Evolutionary conservation across 371 early-diverging fungal genomes (phyloP), one percentile per base, ranked within the genome.

Genomic region (Haplosporangium sp.): DNA sequence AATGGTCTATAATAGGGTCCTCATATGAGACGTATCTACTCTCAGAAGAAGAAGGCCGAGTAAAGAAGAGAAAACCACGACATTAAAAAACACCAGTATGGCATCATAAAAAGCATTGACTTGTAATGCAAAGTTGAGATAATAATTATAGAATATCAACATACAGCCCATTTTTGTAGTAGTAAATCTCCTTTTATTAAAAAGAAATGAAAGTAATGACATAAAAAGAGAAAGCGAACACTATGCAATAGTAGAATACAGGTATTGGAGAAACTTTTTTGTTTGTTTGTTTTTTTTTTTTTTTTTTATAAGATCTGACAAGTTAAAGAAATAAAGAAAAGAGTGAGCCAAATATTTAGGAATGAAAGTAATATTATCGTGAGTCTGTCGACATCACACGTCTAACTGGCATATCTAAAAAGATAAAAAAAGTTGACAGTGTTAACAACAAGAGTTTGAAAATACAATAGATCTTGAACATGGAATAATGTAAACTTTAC

Each of bases 21-120:
- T 52, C 85, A 84, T 55, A 84, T 86, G 84, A 63, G 47, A 20
- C 74, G 83, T 61, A 77, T 86, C 35, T 86, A 85, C 76, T 76
- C 85, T 47, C 53, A 72, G 35, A 79, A 79, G 73, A 53, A 50
- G 38, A 78, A 78, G 71, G 4, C 63, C 15, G 73, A 78, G 64
- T 78, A 78, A 71, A 63, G 17, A 20, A 6, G 20, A 6, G 20
- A 10, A 45, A 45, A 45, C 45, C 10, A 45, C 45, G 11, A 45
- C 45, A 15, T 13, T 15, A 0, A 45, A 4, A 45, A 45, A 13
- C 45, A 15, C 45, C 15, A 45, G 45, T 45, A 45, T 45, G 15
- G 45, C 8, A 45, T 45, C 45, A 13, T 45, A 10, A 10, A 8
- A 45, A 45, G 8, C 15, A 45, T 45, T 15, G 15, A 10, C 8